Conservation (phyloP, 2,329 filamentous ascomycete species). For the Talaromyces pinophilus region DNA sequence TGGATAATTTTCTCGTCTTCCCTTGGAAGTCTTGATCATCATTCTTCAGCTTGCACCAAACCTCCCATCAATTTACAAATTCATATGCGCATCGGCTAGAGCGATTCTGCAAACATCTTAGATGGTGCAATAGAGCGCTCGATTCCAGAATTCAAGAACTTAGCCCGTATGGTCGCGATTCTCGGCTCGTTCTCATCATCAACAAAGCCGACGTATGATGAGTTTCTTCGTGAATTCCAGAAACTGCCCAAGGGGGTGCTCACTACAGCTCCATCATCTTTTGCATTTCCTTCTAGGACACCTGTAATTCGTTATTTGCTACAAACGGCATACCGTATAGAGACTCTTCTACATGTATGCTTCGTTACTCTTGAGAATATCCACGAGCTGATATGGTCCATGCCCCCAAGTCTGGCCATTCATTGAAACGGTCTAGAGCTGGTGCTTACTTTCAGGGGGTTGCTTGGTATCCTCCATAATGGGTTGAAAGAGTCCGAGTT, state of each 20-base stretch:
- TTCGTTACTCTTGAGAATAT: constrained; percentile 19
- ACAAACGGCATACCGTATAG: constrained; percentile 22
- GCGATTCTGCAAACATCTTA: not conserved
- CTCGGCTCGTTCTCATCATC: not conserved
- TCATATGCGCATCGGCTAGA: constrained; percentile 1
- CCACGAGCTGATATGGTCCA: not conserved
- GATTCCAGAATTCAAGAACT: not conserved
- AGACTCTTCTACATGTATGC: constrained; percentile 18
- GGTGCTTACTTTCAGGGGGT: not conserved
- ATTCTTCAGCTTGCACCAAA: not conserved
- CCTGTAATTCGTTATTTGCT: constrained; percentile 14
- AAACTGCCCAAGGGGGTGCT: not conserved
- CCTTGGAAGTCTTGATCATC: not conserved
- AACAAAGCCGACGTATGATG: not conserved
- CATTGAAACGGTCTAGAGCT: not conserved
- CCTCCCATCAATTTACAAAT: constrained; percentile 6
- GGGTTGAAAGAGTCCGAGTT: not conserved
- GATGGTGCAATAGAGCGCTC: not conserved
- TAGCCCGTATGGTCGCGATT: constrained; percentile 1
- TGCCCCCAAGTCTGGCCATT: not conserved
- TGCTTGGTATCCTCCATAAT: not conserved
- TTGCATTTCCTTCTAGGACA: not conserved
- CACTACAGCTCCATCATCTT: not conserved
- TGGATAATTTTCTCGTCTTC: not conserved
- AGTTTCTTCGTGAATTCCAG: not conserved